Conservation (phyloP, 495 filamentous ascomycete species). For the Talaromyces wortmannii region DNA sequence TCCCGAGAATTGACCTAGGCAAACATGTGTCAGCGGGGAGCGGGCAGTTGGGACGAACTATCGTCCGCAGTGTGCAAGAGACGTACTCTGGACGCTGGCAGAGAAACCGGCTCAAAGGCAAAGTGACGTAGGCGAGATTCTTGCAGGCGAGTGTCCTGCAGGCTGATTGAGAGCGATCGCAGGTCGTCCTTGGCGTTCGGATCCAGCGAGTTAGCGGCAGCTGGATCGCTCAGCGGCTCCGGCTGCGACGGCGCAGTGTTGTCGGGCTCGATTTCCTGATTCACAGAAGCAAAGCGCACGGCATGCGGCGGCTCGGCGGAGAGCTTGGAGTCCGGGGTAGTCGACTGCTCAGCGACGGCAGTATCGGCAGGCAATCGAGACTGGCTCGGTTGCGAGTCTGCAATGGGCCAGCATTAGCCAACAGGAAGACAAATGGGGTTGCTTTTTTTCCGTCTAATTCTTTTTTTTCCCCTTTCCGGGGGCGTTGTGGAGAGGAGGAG, state of each 20-base stretch:
- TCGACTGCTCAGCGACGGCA: too few relatives aligned
- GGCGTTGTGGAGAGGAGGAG: not conserved
- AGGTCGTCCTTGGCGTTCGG: conserved; percentile 56
- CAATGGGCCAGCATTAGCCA: not conserved
- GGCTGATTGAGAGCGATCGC: conserved; percentile 59
- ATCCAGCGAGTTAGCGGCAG: conserved; percentile 22
- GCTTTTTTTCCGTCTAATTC: not conserved
- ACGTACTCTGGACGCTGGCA: conserved; percentile 81
- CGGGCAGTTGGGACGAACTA: not conserved
- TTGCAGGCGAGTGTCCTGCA: conserved; percentile 71
- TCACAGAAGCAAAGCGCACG: conserved; percentile 77
- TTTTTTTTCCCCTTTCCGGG: not conserved
- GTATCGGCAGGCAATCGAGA: not conserved
- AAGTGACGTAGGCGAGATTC: conserved; percentile 77
- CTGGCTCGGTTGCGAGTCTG: not conserved
- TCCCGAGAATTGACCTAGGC: conserved; percentile 34
- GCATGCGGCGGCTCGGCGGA: conserved; percentile 4
- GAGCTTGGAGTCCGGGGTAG: not conserved
- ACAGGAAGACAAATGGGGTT: not conserved
- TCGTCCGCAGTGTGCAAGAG: not conserved
- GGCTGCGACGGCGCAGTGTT: conserved; percentile 25
- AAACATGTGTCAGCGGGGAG: not conserved
- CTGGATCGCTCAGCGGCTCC: conserved; percentile 11
- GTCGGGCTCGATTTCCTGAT: conserved; percentile 68
- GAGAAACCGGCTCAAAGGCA: conserved; percentile 77